phyloP scores from a whole-genome alignment of 805 yeast genomes.

The Clavispora carvajalis region DNA sequence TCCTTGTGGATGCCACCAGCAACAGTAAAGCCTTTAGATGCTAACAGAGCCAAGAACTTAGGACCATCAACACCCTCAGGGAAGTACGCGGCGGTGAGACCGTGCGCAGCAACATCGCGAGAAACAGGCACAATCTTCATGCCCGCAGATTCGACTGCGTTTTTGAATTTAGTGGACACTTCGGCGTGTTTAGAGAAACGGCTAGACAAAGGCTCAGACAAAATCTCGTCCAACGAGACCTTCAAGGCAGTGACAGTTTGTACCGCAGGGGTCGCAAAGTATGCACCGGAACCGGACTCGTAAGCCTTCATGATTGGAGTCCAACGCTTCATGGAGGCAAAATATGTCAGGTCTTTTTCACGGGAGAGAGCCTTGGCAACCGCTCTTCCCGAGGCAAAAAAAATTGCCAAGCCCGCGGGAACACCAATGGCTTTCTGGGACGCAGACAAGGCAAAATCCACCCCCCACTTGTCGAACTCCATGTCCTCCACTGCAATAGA shows the following conservation, averaged over 20 bases:
- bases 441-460: slow-evolving; percentile 85
- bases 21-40: slow-evolving; percentile 63
- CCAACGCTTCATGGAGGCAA: slow-evolving; percentile 79
- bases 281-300: slow-evolving; percentile 73
- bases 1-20: slow-evolving; percentile 90
- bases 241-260: slow-evolving; percentile 79
- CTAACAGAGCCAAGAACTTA: slow-evolving; percentile 54
- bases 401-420: slow-evolving; percentile 85
- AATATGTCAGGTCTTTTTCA: slow-evolving; percentile 48
- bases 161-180: slow-evolving; percentile 64
- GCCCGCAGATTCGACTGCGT: slow-evolving; percentile 51
- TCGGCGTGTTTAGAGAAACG: slow-evolving; percentile 61
- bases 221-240: slow-evolving; percentile 68
- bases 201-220: slow-evolving; percentile 47
- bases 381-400: slow-evolving; percentile 73
- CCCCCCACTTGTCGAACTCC: slow-evolving; percentile 82
- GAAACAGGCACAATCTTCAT: slow-evolving; percentile 62
- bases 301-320: slow-evolving; percentile 81
- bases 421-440: slow-evolving; percentile 95
- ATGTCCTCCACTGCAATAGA: slow-evolving; percentile 86
- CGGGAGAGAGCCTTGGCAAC: slow-evolving; percentile 51
- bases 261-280: slow-evolving; percentile 96
- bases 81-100: slow-evolving; percentile 78
- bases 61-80: slow-evolving; percentile 70
- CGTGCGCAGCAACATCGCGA: slow-evolving; percentile 69